Evolutionary conservation across 495 filamentous ascomycete species (phyloP), one percentile per base, ranked within the genome.

Genomic region (Annulohypoxylon stygium): DNA sequence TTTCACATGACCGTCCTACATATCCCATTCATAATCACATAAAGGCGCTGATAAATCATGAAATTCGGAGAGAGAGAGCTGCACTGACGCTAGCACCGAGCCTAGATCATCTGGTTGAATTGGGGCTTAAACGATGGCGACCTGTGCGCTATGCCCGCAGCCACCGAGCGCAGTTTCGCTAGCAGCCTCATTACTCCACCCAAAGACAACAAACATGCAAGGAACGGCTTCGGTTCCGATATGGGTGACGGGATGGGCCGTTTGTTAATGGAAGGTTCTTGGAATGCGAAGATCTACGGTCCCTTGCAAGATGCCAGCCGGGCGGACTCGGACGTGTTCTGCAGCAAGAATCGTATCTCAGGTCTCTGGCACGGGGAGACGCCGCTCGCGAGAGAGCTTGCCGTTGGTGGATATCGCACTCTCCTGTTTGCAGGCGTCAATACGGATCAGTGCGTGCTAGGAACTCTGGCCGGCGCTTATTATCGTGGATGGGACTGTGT

Each of bases 371-470:
- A 78, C 12, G 61, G 71, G 23, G 64, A 76, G 34, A 78, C 79
- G 47, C 77, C 78, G 41, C 68, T 82, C n/a, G 79, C 75, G 55
- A 73, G 76, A 62, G 63, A 65, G 9, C 55, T 83, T 16, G 67
- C 62, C 16, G 69, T 43, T 1, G 57, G 75, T 50, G 84, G 81
- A 0, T 86, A 84, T 62, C 79, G 67, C 9, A 88, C 86, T 3
- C 73, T 90, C 25, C 70, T 90, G 2, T 89, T 89, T 68, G 76
- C 84, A 0, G 88, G 88, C 0, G 87, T 89, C 9, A 90, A 90
- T 72, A 88, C 86, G 2, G 88, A 90, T 76, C 88, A 89, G 69
- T 90, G 88, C 70, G 88, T 90, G 5, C 79, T 83, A 25, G 85
- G 86, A 2, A 89, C 84, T 26, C 76, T 88, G 33, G 81, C 80